Conservation (phyloP, 1,284 basidiomycete genomes). For the Farysia itapuensis region DNA sequence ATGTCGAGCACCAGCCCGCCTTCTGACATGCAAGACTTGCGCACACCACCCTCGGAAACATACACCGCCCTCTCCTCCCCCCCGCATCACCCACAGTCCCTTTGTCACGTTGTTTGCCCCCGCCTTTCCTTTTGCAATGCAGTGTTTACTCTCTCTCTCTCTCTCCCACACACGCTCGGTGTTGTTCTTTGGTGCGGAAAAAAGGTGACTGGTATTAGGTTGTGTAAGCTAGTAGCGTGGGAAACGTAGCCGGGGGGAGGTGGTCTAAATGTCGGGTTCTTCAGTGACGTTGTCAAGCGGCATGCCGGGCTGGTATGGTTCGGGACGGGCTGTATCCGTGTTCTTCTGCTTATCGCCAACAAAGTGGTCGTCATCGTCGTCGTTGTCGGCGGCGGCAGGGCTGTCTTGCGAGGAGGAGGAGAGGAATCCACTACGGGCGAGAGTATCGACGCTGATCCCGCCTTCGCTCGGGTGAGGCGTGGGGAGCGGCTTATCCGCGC, state of each 20-base stretch:
- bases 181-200: no score
- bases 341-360: no score
- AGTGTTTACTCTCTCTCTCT: neutral
- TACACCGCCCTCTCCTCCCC: no score
- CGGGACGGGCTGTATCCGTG: neutral
- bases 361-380: neutral
- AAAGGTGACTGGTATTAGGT: slow-evolving; percentile 2
- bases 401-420: neutral
- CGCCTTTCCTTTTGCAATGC: no score
- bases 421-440: neutral
- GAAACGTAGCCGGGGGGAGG: no score
- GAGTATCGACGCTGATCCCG: neutral
- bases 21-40: no score
- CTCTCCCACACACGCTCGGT: no score
- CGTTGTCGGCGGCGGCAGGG: neutral
- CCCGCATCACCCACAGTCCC: no score
- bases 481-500: neutral
- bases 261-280: slow-evolving; percentile 50
- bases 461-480: neutral
- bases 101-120: no score
- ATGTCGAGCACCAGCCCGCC: no score
- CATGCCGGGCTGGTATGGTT: slow-evolving; percentile 52
- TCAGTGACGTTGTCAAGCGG: slow-evolving; percentile 50
- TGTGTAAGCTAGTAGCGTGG: slow-evolving; percentile 27
- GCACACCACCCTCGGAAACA: no score